Percentiles rank a stretch among this genome's conserved stretches.
These are phyloP conservation scores for Harringtonia aguacate DNA, from an alignment of 2,329 filamentous ascomycete genomes.

Conservation along the genomic window DNA sequence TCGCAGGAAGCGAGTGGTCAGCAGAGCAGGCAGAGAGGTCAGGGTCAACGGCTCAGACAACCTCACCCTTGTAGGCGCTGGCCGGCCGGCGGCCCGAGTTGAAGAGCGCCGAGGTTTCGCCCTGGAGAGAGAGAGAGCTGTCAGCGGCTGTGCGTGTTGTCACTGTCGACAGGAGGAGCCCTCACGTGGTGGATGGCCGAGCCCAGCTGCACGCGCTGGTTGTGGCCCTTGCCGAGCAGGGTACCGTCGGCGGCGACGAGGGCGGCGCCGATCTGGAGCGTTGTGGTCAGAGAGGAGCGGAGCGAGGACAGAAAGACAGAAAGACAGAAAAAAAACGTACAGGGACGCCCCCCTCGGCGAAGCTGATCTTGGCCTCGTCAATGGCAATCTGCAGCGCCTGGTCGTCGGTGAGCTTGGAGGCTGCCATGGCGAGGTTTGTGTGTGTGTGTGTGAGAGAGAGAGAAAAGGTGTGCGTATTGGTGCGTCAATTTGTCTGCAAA, in stretches of 20 bases:
- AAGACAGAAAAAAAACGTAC: conserved; percentile 18
- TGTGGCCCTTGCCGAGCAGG: conserved; percentile 62
- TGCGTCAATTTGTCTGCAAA: too few species aligned
- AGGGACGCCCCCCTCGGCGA: conserved; percentile 36
- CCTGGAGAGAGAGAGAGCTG: background rate
- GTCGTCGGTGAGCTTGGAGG: conserved; percentile 10
- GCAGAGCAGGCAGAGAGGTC: background rate
- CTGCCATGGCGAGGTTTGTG: background rate
- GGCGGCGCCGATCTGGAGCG: conserved; percentile 36
- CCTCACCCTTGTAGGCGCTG: conserved; percentile 42
- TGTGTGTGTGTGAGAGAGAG: background rate
- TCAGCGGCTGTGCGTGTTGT: too few species aligned
- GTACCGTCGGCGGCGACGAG: conserved; percentile 59
- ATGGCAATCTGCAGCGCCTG: conserved; percentile 25
- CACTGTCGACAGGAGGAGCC: conserved; percentile 7
- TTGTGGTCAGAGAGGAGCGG: background rate
- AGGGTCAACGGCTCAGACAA: background rate
- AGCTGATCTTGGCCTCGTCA: conserved; percentile 33
- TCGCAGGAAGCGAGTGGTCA: too few species aligned
- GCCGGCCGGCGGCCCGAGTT: conserved; percentile 63
- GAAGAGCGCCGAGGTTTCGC: conserved; percentile 65
- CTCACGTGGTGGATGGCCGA: conserved; percentile 62
- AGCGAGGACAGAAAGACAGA: too few species aligned
- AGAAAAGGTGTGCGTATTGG: background rate
- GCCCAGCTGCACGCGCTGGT: conserved; percentile 63